Base-by-base conservation (phyloP, 2,329 filamentous ascomycete species). In the Fusarium solani-melongenae region DNA sequence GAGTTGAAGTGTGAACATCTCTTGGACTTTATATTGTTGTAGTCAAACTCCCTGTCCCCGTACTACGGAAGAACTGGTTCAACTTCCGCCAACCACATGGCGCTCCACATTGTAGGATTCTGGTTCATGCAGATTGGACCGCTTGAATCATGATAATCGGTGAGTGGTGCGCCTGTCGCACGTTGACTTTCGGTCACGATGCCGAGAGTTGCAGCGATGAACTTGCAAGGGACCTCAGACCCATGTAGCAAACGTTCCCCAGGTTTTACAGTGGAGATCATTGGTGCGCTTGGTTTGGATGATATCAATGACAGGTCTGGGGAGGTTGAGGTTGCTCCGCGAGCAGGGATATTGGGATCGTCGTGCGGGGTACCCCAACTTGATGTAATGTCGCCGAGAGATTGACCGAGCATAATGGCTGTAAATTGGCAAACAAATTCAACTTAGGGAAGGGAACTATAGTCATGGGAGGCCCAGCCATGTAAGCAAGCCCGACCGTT, bases 161-260 rank as follows among this genome's bases (percentile, higher is more conserved):
- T 74, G 64, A 74, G 53, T 73, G 71, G 71, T 66, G 71, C 71
- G 71, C 64, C n/a, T 73, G 67, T 61, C 34, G 22, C 22, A 22
- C 20, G 39, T 66, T 20, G 41, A 36, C 20, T 29, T 36, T 60
- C 56, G 59, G 41, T 53, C 41, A 68, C 44, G 59, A 67, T 73
- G 56, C 56, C 61, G 31, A 46, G 14, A 67, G 57, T 66, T 64
- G 55, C 46, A 53, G 56, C 55, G 38, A 34, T 33, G 34, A 70
- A 34, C 34, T 46, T 44, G 66, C 39, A 29, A 56, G 60, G 55
- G 53, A 60, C 63, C 70, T 67, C 53, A 61, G 59, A 58, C 59
- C 38, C 49, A 58, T 66, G 59, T 34, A 60, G 63, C 70, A 69
- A 74, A 60, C 46, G 41, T 73, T 72, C 71, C 71, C 71, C 71